phyloP scores from a whole-genome alignment of 768 basidiomycete species.

The Lepiota subincarnata region DNA sequence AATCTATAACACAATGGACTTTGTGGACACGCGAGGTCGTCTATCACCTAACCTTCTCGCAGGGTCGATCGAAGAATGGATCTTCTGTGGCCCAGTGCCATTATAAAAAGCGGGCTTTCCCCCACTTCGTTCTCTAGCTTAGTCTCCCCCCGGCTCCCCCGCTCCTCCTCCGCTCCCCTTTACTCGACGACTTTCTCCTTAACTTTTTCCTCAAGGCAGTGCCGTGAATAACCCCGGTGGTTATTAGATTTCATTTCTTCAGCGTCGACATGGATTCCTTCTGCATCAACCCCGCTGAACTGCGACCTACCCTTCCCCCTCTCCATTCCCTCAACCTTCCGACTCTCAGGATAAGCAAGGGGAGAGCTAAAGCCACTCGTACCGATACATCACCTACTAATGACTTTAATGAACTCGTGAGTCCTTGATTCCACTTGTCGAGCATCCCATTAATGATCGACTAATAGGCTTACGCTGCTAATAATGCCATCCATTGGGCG shows the following conservation, averaged over 20 bases:
- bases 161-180: constrained; percentile 14
- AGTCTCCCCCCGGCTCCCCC: constrained; percentile 8
- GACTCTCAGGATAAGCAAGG: constrained; percentile 4
- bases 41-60: background rate
- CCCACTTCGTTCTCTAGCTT: background rate
- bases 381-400: constrained; percentile 15
- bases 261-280: constrained; percentile 10
- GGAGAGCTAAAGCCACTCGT: constrained; percentile 16
- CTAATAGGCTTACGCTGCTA: constrained; percentile 5
- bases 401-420: constrained; percentile 9
- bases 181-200: constrained; percentile 15
- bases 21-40: background rate
- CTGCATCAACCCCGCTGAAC: constrained; percentile 15
- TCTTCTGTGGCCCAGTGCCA: background rate
- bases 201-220: constrained; percentile 29
- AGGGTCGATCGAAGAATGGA: constrained; percentile 10
- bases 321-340: constrained; percentile 45
- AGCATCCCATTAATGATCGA: background rate
- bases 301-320: constrained; percentile 50
- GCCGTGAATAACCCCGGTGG: constrained; percentile 34
- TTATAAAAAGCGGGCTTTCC: background rate
- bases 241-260: constrained; percentile 21
- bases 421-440: background rate
- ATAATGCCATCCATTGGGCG: constrained; percentile 17
- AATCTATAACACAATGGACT: background rate